Base-by-base conservation (phyloP, 495 filamentous ascomycete species). In the Penicillium waksmanii region DNA sequence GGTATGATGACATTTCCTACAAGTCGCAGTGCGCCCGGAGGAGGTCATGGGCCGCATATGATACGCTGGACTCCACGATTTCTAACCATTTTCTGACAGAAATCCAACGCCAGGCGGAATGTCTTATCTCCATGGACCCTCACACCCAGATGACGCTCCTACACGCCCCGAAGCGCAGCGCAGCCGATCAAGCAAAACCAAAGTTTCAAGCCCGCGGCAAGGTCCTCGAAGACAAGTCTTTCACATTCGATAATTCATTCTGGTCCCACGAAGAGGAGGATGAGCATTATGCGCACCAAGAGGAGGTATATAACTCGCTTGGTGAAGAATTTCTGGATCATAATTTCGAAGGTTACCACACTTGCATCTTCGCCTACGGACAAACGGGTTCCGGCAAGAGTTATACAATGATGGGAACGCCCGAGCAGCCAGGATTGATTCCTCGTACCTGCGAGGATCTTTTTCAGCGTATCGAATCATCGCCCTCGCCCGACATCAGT, bases 401-500 rank as follows among this genome's bases (percentile, higher is more conserved):
- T 72, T 99, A 98, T 74, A 97, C 95, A 17, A 98, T 99, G 96
- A 99, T 99, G 95, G 95, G 95, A 34, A 96, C 90, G 2, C 86
- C 87, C 3, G 84, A 88, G 21, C 84, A 93, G 60, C 93, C 93
- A 0, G 95, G 95, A 6, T 81, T 99, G 43, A 99, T 99, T 61
- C 95, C 95, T 3, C 85, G 95, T n/a, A 98, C 96, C 27, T 99
- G 95, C 73, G 88, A 95, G 70, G 95, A 96, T 73, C 82, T 99
- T 27, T 99, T 99, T 68, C 85, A 97, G 75, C 86, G 95, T 55
- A 98, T 99, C 66, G 90, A 96, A 64, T 84, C 83, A 48, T 91
- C 93, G 40, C 83, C 89, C 38, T 87, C 87, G 7, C 89, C 92
- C 15, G 93, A 93, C 68, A 91, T 96, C 72, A 95, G 88, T 58